phyloP scores from a whole-genome alignment of 345 rosid genomes.

The Gossypium longicalyx region DNA sequence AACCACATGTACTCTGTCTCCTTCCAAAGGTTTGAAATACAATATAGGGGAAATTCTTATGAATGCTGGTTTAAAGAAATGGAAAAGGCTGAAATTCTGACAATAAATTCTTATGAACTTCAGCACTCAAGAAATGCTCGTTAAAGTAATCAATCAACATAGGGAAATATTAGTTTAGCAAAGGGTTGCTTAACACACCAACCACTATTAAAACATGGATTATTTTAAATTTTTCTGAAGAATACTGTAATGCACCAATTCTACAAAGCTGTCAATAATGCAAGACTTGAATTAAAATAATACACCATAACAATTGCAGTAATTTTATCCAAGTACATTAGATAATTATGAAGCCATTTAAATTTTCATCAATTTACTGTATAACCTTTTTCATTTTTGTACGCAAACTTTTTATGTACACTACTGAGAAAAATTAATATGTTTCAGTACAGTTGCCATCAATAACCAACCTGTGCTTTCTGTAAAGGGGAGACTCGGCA shows the following conservation, averaged over 20 bases:
- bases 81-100: background rate
- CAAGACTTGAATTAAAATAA: background rate
- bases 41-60: background rate
- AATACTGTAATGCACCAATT: background rate
- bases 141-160: background rate
- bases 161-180: background rate
- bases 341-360: background rate
- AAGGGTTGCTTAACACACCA: background rate
- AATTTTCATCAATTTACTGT: background rate
- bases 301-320: background rate
- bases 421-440: slow-evolving; percentile 11
- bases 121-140: background rate
- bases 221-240: background rate
- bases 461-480: slow-evolving; percentile 84
- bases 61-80: background rate
- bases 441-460: slow-evolving; percentile 1
- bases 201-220: background rate
- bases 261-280: background rate
- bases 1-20: background rate
- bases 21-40: background rate
- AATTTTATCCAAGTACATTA: background rate
- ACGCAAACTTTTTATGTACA: background rate
- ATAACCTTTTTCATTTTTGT: background rate
- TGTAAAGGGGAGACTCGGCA: slow-evolving; percentile 99
- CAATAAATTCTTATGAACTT: background rate